These are phyloP conservation scores for Pseudonitzschia multistriata DNA, from an alignment of 108 stramenopile species.

Conservation along the genomic window DNA sequence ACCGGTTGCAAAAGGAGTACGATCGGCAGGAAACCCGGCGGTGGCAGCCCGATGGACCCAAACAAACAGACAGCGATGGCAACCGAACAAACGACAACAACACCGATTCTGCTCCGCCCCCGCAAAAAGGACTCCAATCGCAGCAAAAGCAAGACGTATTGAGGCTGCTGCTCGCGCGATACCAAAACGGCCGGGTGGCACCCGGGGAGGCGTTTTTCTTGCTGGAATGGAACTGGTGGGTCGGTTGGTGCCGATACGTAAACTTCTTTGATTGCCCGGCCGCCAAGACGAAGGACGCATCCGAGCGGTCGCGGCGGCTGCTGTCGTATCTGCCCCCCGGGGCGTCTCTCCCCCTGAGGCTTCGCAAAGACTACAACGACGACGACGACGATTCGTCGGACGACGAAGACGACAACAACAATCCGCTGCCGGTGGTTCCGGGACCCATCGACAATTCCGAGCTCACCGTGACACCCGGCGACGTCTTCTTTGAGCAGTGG, in stretches of 20 bases:
- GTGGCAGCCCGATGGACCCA: neutral
- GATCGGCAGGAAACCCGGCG: constrained; percentile 1
- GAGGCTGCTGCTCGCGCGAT: constrained; percentile 32
- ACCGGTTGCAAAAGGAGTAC: constrained; percentile 9
- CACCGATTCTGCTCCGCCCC: neutral
- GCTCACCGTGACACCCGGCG: constrained; percentile 32
- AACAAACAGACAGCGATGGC: neutral
- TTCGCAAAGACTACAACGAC: constrained; percentile 15
- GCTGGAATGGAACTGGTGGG: constrained; percentile 79
- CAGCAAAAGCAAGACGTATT: constrained; percentile 34
- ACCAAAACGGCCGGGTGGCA: constrained; percentile 14
- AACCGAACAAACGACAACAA: neutral
- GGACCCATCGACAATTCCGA: constrained; percentile 67
- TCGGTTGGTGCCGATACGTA: constrained; percentile 62
- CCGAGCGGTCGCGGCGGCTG: constrained; percentile 18
- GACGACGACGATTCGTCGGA: constrained; percentile 30
- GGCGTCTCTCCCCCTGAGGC: constrained; percentile 16
- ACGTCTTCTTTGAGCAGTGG: constrained; percentile 35
- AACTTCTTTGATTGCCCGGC: constrained; percentile 41
- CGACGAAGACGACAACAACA: constrained; percentile 30
- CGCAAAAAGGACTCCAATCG: neutral
- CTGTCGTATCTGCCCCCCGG: constrained; percentile 28
- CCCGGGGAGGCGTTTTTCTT: constrained; percentile 72
- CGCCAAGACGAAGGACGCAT: neutral
- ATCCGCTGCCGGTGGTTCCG: constrained; percentile 14